A percentile compares a stretch with the other conserved stretches of the same genome.
Conservation (phyloP, 768 basidiomycete species). For the Thelephora aurantiotincta region DNA sequence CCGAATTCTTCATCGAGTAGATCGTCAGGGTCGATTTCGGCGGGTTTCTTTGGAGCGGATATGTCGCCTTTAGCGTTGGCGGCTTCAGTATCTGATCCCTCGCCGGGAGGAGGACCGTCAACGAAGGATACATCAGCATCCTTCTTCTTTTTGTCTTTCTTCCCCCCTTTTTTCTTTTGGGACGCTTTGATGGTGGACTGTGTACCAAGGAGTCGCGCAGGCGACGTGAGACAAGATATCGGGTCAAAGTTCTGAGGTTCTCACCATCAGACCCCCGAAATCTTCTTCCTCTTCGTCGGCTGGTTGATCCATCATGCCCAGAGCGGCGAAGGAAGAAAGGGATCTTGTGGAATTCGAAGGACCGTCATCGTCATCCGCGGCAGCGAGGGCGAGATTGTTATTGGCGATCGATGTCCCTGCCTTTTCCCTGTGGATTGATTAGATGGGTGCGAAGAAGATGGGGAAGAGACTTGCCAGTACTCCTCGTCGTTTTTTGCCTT, state of each 20-base stretch:
- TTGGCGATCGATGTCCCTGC: conserved; percentile 42
- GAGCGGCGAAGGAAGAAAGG: conserved; percentile 39
- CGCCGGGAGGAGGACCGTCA: conserved; percentile 13
- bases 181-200: conserved; percentile 55
- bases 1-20: conserved; percentile 33
- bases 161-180: conserved; percentile 38
- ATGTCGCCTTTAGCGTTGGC: conserved; percentile 20
- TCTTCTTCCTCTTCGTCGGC: conserved; percentile 37
- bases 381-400: conserved; percentile 21
- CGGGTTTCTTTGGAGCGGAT: conserved; percentile 13
- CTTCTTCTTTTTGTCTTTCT: conserved; percentile 28
- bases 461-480: conserved; percentile 43
- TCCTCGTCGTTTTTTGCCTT: conserved; percentile 82
- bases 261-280: conserved; percentile 67
- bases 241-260: conserved; percentile 7
- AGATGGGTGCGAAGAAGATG: conserved; percentile 6
- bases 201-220: not conserved
- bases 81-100: conserved; percentile 18
- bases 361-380: conserved; percentile 28
- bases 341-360: conserved; percentile 16
- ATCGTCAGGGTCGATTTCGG: conserved; percentile 28
- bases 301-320: conserved; percentile 28
- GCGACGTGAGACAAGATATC: not conserved
- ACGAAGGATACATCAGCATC: conserved; percentile 18
- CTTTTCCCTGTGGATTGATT: conserved; percentile 34